Evolutionary conservation across 2,329 filamentous ascomycete genomes (phyloP), one percentile per base, ranked within the genome.

Genomic region (Fusarium tuaranense): DNA sequence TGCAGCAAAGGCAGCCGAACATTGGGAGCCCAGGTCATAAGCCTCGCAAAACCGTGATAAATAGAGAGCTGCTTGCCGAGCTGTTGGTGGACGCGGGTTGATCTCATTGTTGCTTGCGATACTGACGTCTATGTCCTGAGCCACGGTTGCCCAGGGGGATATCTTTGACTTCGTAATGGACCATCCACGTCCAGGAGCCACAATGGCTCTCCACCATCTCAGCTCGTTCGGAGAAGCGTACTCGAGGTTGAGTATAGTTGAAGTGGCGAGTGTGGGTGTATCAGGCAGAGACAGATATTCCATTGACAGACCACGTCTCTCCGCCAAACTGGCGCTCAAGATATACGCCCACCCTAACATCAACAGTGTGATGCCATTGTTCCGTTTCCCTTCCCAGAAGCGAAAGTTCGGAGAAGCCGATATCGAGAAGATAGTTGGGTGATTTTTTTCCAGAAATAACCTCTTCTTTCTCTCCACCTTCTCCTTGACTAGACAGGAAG

Each of bases 1-100:
- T 48, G 65, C 65, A 20, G 65, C 65, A 36, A 67, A 25, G 5
- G 65, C 59, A n/a, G 48, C 65, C 9, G 65, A 63, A 14, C 22
- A 62, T 22, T 63, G 65, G 4, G 9, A 53, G 13, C 65, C 65
- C 18, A 67, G 48, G 16, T 36, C 48, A 38, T 67, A 67, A 22
- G 65, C 65, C 16, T 63, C 55, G 39, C 59, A 63, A 12, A 67
- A 59, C n/a, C 65, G 55, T 9, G 58, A 51, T 7, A 57, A 25
- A 20, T 63, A 67, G 44, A 34, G 32, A 51, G 64, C 64, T 30
- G 64, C 64, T 61, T 66, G 9, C 6, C 18, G 63, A 9, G 63
- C 53, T 16, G 53, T 27, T 25, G 63, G 63, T 8, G 63, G 63
- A 38, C 7, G 8, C 18, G 48, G 63, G 7, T 10, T 6, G 39